phyloP scores from a whole-genome alignment of 1,139 yeast genomes.

The Blastobotrys persicus region DNA sequence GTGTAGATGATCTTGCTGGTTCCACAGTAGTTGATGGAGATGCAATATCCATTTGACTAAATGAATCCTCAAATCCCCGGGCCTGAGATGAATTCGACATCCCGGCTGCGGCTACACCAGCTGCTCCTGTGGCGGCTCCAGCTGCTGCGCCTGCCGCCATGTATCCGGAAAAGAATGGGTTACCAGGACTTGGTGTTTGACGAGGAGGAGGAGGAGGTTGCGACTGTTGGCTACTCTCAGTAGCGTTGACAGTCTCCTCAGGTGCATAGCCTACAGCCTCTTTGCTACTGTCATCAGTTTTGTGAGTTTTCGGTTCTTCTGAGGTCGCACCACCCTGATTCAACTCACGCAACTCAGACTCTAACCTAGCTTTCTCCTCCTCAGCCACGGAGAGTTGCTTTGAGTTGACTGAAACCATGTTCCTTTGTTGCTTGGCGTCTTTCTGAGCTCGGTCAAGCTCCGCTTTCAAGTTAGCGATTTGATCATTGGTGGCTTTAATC shows the following conservation, averaged over 20 bases:
- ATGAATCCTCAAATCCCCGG: conserved; percentile 30
- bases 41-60: conserved; percentile 29
- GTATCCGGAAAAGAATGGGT: conserved; percentile 30
- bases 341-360: conserved; percentile 39
- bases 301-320: no score
- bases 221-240: no score
- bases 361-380: conserved; percentile 50
- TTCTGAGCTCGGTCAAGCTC: conserved; percentile 51
- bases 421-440: conserved; percentile 59
- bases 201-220: conserved; percentile 10
- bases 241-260: no score
- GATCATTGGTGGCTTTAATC: conserved; percentile 64
- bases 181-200: conserved; percentile 22
- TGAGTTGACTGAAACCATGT: conserved; percentile 61
- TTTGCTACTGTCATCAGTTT: conserved; percentile 33
- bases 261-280: no score
- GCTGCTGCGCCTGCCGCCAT: conserved; percentile 19
- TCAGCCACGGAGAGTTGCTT: conserved; percentile 64
- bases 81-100: conserved; percentile 12
- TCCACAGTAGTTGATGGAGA: conserved; percentile 33
- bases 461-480: conserved; percentile 56
- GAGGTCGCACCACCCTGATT: conserved; percentile 34
- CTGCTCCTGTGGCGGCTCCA: conserved; percentile 37
- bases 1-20: conserved; percentile 42
- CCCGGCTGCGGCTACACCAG: conserved; percentile 25